These are phyloP conservation scores for Fusarium metavorans DNA, from an alignment of 2,329 filamentous ascomycete genomes.

Conservation along the genomic window DNA sequence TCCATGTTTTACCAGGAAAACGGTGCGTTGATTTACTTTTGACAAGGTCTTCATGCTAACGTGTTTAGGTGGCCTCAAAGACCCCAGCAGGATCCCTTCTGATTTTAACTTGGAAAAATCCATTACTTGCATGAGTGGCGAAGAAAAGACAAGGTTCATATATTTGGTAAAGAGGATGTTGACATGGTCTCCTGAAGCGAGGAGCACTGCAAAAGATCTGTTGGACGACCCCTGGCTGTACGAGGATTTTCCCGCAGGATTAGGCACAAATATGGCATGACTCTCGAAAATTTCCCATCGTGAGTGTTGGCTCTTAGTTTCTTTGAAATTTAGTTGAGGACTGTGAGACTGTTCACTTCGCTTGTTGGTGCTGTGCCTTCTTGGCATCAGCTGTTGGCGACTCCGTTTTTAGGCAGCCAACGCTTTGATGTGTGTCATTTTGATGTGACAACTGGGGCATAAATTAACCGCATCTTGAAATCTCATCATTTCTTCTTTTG, in stretches of 20 bases:
- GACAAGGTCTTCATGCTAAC: not conserved
- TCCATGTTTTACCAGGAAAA: slow-evolving; percentile 12
- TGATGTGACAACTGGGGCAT: not conserved
- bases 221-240: slow-evolving; percentile 18
- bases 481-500: not conserved
- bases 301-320: not conserved
- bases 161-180: slow-evolving; percentile 20
- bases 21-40: not conserved
- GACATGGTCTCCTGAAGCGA: slow-evolving; percentile 7
- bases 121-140: slow-evolving; percentile 2
- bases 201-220: slow-evolving; percentile 16
- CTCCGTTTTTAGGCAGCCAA: not conserved
- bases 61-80: slow-evolving; percentile 3
- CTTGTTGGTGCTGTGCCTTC: not conserved
- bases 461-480: not conserved
- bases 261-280: not conserved
- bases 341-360: not conserved
- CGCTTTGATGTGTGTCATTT: not conserved
- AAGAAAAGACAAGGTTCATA: slow-evolving; percentile 14
- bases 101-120: not conserved
- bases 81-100: not conserved
- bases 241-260: slow-evolving; percentile 14
- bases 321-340: no score
- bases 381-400: not conserved
- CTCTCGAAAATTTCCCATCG: not conserved